phyloP scores from a whole-genome alignment of 1,284 basidiomycete species.

The Ustilago xerochloae region DNA sequence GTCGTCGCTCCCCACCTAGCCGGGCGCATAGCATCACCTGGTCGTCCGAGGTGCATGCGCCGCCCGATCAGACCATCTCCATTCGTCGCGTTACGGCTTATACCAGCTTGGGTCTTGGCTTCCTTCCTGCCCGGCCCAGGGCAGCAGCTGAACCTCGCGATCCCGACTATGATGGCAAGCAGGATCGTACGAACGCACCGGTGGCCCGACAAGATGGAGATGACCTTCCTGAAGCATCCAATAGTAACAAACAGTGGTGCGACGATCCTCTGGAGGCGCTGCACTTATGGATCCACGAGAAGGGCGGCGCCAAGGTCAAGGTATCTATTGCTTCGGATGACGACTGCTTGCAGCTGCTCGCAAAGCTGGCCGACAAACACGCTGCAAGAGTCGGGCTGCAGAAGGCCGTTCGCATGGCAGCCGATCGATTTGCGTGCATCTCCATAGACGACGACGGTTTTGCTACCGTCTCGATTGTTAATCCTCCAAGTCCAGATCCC shows the following conservation, averaged over 20 bases:
- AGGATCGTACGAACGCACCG: slow-evolving; percentile 5
- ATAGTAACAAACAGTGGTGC: slow-evolving; percentile 9
- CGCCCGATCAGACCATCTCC: slow-evolving; percentile 46
- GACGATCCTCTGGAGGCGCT: slow-evolving; percentile 44
- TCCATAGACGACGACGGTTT: slow-evolving; percentile 20
- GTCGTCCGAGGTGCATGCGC: slow-evolving; percentile 21
- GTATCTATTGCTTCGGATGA: slow-evolving; percentile 48
- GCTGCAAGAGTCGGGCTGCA: slow-evolving; percentile 6
- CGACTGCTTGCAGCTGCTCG: slow-evolving; percentile 38
- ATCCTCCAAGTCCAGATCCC: background rate
- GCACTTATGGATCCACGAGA: slow-evolving; percentile 42
- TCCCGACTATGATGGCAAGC: slow-evolving; percentile 20
- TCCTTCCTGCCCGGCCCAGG: slow-evolving; percentile 26
- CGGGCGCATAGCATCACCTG: slow-evolving; percentile 29
- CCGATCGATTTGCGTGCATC: slow-evolving; percentile 25
- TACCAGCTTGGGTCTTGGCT: slow-evolving; percentile 36
- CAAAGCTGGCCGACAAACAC: slow-evolving; percentile 9
- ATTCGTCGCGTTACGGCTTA: slow-evolving; percentile 43
- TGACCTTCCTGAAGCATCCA: background rate
- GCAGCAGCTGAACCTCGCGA: slow-evolving; percentile 48
- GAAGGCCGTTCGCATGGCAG: slow-evolving; percentile 21
- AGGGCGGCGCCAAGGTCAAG: slow-evolving; percentile 10
- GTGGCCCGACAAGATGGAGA: background rate
- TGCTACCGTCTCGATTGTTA: slow-evolving; percentile 15
- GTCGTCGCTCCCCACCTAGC: slow-evolving; percentile 4